Evolutionary conservation across 371 early-diverging fungal species (phyloP), one percentile per base, ranked within the genome.

Genomic region (Amoeboaphelidium protococcarum): DNA sequence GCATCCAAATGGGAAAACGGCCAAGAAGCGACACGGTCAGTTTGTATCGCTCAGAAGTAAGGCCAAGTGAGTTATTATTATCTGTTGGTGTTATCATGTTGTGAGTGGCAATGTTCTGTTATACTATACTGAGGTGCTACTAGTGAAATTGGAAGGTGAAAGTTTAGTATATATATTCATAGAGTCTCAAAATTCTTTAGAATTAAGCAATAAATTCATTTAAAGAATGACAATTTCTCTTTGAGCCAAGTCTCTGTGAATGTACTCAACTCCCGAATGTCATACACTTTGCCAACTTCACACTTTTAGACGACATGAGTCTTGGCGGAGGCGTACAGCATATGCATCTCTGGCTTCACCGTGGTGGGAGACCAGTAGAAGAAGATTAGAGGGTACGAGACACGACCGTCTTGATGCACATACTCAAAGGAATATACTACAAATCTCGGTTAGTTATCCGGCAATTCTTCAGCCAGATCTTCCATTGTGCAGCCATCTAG

Each of bases 381-480:
- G 16, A 31, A 31, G 10, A 31, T 16, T 10, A 31, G 37, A 31
- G 37, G 37, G 16, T 31, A 31, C 37, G 37, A 31, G 10, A 31
- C 37, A 10, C 37, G 6, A 6, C 16, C 16, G 16, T 31, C 37
- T 31, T 6, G 37, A 6, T 16, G 6, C 37, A 16, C 16, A 16
- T 31, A 31, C 53, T 72, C 67, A 48, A 66, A 74, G 56, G 76
- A 77, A 27, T 78, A 51, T 25, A 78, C 58, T 19, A 80, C 51
- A 43, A 69, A 80, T 2, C 79, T 69, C 16, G 80, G 80, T 16
- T 63, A 54, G 41, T 68, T 71, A 23, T 77, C 79, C 0, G 79
- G 80, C 19, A 80, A 59, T 52, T 71, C 70, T 25, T 76, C 76
- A 0, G 66, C 59, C 3, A 79, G 53, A 12, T 73, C 76, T 31